Conservation (phyloP, 352 stramenopile genomes). For the Phytophthora hibernalis region DNA sequence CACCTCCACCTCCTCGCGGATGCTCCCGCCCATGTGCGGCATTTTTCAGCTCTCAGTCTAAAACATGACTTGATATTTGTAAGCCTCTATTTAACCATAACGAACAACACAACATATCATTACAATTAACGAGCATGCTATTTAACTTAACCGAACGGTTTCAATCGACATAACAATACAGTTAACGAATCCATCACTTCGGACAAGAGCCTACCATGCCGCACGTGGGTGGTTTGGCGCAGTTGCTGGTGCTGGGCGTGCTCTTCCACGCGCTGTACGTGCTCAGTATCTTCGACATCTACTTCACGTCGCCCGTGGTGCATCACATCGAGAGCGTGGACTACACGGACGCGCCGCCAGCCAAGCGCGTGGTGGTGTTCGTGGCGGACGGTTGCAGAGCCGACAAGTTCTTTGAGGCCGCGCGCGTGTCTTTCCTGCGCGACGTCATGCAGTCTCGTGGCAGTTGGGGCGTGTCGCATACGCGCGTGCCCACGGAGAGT, state of each 20-base stretch:
- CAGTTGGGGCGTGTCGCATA: constrained; percentile 88
- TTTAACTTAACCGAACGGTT: too few relatives aligned
- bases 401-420: constrained; percentile 85
- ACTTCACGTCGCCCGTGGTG: constrained; percentile 89
- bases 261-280: constrained; percentile 87
- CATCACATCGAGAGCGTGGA: constrained; percentile 62
- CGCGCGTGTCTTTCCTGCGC: constrained; percentile 75
- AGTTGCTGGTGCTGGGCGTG: constrained; percentile 74
- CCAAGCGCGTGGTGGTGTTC: constrained; percentile 80
- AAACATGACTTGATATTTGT: not conserved
- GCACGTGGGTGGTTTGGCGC: constrained; percentile 22
- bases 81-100: too few relatives aligned
- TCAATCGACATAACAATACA: too few relatives aligned
- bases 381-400: constrained; percentile 86
- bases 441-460: constrained; percentile 58
- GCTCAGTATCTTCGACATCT: constrained; percentile 92
- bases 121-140: too few relatives aligned
- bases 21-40: constrained; percentile 42
- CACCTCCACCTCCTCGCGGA: constrained; percentile 78
- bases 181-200: not conserved
- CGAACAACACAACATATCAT: too few relatives aligned
- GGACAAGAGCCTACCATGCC: constrained; percentile 1
- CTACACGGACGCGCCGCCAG: constrained; percentile 50
- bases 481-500: constrained; percentile 86
- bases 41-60: not conserved